Evolutionary conservation across 2,329 filamentous ascomycete genomes (phyloP).

Genomic region (Apiospora koreana): DNA sequence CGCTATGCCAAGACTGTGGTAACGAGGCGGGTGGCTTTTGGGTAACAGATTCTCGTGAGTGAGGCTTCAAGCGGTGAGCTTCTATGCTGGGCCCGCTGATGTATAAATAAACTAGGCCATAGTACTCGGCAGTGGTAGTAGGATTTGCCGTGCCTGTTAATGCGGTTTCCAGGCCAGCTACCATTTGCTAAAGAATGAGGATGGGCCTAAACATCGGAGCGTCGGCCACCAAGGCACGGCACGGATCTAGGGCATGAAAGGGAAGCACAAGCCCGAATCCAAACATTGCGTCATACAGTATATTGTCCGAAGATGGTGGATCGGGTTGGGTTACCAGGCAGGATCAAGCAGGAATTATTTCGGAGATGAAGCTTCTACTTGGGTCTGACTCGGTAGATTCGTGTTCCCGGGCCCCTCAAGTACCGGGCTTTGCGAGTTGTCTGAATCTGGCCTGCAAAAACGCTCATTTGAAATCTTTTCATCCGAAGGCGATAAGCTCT

Average conservation of each 20-base stretch:
- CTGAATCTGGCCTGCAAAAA: too few relatives aligned
- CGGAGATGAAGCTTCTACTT: neutral
- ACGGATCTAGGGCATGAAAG: too few relatives aligned
- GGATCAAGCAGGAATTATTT: neutral
- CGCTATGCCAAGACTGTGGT: neutral
- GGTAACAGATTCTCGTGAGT: neutral
- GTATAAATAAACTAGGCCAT: too few relatives aligned
- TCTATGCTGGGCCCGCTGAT: neutral
- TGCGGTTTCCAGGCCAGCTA: neutral
- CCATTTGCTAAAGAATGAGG: neutral
- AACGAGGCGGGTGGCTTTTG: neutral
- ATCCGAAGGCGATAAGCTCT: neutral
- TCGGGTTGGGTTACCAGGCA: too few relatives aligned
- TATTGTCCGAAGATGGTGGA: neutral
- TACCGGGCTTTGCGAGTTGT: neutral
- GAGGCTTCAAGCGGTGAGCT: neutral
- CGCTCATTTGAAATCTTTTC: neutral
- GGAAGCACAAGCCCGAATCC: neutral
- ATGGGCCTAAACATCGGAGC: neutral
- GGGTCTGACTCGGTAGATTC: neutral
- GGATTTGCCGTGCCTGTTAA: neutral
- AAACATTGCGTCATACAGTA: neutral
- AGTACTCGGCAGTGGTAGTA: neutral
- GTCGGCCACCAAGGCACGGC: neutral
- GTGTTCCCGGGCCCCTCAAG: neutral